Evolutionary conservation across 2,329 filamentous ascomycete species (phyloP), one percentile per base, ranked within the genome.

Genomic region (Scortechinia acanthostroma): DNA sequence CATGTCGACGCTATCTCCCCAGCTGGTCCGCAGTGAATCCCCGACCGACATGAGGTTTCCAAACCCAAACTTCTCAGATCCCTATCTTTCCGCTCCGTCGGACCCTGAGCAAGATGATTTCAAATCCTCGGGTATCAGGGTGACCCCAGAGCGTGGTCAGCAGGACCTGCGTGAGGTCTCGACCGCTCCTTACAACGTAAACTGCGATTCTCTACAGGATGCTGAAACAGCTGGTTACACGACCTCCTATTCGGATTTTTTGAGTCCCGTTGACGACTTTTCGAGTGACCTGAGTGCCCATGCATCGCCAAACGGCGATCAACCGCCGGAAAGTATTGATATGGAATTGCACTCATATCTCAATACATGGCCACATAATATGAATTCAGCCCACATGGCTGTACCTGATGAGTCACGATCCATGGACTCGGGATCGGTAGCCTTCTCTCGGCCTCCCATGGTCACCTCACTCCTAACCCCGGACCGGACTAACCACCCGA

Each of bases 61-160:
- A 40, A 55, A 61, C 23, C 51, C 58, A 35, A 56, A 53, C 40
- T 53, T 56, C 45, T 56, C 56, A 43, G 63, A 67, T 44, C 59
- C 62, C 19, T 67, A 65, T 50, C 58, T 68, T 4, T 60, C 62
- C 14, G 55, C 60, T 6, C 55, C 61, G 4, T 58, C 59, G 6
- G 60, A 62, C 46, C 60, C 55, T 2, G 64, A 69, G 25, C 62
- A 67, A 50, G 52, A 55, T 14, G 55, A 57, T 22, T 60, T 66
- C 42, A 53, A 55, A 35, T 55, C 57, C n/a, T 50, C 55, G 21
- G 57, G 55, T 13, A 55, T 65, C 48, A 54, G 57, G 25, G 35
- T 22, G 25, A 46, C 49, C 40, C 43, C 43, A 21, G 47, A 45
- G 6, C 46, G 47, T 2, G 30, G 20, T n/a, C 25, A 10, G 10